Evolutionary conservation across 352 stramenopile genomes (phyloP).

Genomic region (Pythium insidiosum): DNA sequence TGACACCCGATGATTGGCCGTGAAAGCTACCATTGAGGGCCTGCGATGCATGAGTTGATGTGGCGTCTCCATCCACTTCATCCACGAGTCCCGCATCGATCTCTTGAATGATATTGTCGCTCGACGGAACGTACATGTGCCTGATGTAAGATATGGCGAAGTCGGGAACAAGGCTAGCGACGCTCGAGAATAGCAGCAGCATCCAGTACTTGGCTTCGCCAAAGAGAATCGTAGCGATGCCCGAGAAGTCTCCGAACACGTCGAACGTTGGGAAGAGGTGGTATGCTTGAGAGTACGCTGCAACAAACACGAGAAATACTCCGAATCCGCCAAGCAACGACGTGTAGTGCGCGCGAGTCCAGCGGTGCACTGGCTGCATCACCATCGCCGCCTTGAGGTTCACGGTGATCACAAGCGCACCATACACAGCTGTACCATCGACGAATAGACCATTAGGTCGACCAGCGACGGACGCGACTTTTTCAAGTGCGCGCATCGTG

Average conservation of each 20-base stretch:
- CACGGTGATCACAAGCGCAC: conserved; percentile 66
- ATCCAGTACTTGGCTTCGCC: conserved; percentile 47
- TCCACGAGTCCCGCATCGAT: conserved; percentile 69
- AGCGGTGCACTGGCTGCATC: conserved; percentile 73
- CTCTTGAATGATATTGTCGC: conserved; percentile 79
- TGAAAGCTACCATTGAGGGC: background rate
- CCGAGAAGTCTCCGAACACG: conserved; percentile 71
- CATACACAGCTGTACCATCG: conserved; percentile 72
- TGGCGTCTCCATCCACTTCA: background rate
- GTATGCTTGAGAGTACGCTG: conserved; percentile 57
- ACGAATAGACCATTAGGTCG: conserved; percentile 61
- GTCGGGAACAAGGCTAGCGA: conserved; percentile 56
- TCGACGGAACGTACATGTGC: conserved; percentile 80
- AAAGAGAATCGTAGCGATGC: conserved; percentile 54
- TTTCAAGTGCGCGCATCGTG: conserved; percentile 28
- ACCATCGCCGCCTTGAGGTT: conserved; percentile 61
- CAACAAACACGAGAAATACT: conserved; percentile 65
- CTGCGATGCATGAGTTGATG: background rate
- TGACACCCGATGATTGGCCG: no score
- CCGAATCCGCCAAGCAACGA: conserved; percentile 57
- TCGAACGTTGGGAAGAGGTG: conserved; percentile 51
- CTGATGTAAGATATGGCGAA: conserved; percentile 65
- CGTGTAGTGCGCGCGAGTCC: conserved; percentile 65
- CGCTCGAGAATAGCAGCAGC: conserved; percentile 48
- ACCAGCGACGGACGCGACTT: conserved; percentile 28